A percentile compares a stretch with the other conserved stretches of the same genome.
phyloP scores from a whole-genome alignment of 352 stramenopile genomes.

The Pythium folliculosum region DNA sequence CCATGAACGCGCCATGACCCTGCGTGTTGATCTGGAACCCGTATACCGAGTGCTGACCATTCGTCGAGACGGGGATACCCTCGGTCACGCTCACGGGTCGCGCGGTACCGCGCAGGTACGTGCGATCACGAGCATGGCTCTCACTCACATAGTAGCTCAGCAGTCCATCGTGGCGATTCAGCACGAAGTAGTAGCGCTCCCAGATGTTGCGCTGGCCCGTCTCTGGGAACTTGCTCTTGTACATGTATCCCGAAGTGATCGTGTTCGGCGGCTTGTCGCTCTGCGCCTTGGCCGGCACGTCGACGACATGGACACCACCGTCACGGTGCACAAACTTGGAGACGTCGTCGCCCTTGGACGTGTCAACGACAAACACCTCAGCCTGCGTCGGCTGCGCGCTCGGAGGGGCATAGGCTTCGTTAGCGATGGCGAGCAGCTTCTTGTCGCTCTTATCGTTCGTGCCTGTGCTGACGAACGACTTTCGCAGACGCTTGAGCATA shows the following conservation, averaged over 20 bases:
- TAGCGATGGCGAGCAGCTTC: slow-evolving; percentile 69
- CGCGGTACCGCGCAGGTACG: slow-evolving; percentile 78
- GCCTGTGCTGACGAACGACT: slow-evolving; percentile 67
- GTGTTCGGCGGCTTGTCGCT: slow-evolving; percentile 48
- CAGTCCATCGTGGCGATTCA: slow-evolving; percentile 71
- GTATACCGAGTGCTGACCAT: slow-evolving; percentile 71
- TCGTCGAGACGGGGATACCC: slow-evolving; percentile 68
- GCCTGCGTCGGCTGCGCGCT: slow-evolving; percentile 49
- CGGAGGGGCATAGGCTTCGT: slow-evolving; percentile 64
- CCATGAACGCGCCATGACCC: slow-evolving; percentile 82
- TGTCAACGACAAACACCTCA: slow-evolving; percentile 78
- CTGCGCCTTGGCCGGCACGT: slow-evolving; percentile 43
- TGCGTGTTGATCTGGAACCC: slow-evolving; percentile 89
- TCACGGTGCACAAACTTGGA: slow-evolving; percentile 80
- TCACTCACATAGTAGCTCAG: slow-evolving; percentile 88
- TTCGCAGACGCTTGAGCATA: slow-evolving; percentile 78
- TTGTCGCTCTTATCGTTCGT: slow-evolving; percentile 63
- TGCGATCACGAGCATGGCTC: slow-evolving; percentile 81
- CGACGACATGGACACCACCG: slow-evolving; percentile 62
- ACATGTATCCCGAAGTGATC: slow-evolving; percentile 86
- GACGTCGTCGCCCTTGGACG: slow-evolving; percentile 80
- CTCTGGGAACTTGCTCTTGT: slow-evolving; percentile 86
- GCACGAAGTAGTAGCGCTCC: slow-evolving; percentile 87
- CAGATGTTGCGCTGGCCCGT: slow-evolving; percentile 79
- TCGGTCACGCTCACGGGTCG: slow-evolving; percentile 81